Evolutionary conservation across 164 flowering plant genomes (phyloP).

Genomic region (Dillenia turbinata): DNA sequence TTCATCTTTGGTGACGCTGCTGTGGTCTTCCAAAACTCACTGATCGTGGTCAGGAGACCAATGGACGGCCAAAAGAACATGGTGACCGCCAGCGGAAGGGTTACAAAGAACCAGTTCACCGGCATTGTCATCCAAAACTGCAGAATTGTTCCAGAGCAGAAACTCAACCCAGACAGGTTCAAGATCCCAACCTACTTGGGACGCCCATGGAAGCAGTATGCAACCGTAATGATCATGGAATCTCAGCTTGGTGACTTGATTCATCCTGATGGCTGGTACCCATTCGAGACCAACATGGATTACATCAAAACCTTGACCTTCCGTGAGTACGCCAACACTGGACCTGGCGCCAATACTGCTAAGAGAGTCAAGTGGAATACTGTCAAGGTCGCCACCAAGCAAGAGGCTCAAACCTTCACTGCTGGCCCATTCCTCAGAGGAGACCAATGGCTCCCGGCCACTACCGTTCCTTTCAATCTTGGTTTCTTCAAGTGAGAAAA

Average conservation of each 20-base stretch:
- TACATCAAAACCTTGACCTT: background rate
- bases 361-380: constrained; percentile 3
- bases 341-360: constrained; percentile 1
- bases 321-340: constrained; percentile 9
- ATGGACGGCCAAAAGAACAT: constrained; percentile 2
- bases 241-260: constrained; percentile 9
- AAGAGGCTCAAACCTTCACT: constrained; percentile 1
- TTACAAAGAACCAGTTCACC: background rate
- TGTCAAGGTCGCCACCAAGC: constrained; percentile 1
- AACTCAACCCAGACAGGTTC: constrained; percentile 3
- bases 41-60: background rate
- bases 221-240: constrained; percentile 8
- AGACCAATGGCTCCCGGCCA: constrained; percentile 1
- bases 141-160: constrained; percentile 7
- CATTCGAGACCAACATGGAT: background rate
- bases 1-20: constrained; percentile 14
- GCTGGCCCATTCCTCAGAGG: constrained; percentile 4
- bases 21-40: constrained; percentile 10
- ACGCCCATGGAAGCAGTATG: constrained; percentile 15
- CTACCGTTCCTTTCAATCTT: constrained; percentile 6
- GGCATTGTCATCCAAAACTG: constrained; percentile 12
- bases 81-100: constrained; percentile 8
- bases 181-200: constrained; percentile 9
- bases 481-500: too few species aligned
- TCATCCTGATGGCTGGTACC: constrained; percentile 7